Conservation (phyloP, 2,329 filamentous ascomycete genomes). For the Fusarium denticulatum region DNA sequence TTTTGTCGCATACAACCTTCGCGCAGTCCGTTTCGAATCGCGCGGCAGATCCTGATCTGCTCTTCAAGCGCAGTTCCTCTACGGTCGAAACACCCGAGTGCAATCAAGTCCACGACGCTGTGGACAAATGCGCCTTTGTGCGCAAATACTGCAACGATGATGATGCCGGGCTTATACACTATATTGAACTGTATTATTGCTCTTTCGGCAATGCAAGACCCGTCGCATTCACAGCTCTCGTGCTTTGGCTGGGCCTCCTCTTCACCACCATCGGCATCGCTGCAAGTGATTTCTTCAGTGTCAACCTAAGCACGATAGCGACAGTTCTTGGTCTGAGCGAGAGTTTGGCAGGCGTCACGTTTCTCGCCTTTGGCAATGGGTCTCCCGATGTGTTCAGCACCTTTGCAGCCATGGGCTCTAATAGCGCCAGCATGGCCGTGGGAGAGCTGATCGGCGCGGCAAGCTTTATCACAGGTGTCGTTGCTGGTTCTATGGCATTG, state of each 20-base stretch:
- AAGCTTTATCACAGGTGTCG: slow-evolving; percentile 94
- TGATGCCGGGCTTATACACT: slow-evolving; percentile 88
- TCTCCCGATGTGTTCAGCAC: slow-evolving; percentile 99
- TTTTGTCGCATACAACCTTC: slow-evolving; percentile 47
- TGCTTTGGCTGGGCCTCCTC: slow-evolving; percentile 85
- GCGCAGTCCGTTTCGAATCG: slow-evolving; percentile 16
- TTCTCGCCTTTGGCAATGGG: slow-evolving; percentile 96
- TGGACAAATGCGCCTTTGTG: slow-evolving; percentile 89
- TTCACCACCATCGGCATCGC: slow-evolving; percentile 98
- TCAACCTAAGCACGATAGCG: slow-evolving; percentile 94
- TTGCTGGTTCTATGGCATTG: slow-evolving; percentile 95
- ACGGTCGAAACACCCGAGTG: slow-evolving; percentile 65
- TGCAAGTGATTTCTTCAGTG: slow-evolving; percentile 97
- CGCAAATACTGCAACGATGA: slow-evolving; percentile 84
- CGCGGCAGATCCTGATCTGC: slow-evolving; percentile 11
- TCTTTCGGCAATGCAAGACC: slow-evolving; percentile 72
- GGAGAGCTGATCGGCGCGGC: slow-evolving; percentile 96
- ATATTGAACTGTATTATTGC: slow-evolving; percentile 93
- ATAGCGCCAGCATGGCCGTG: slow-evolving; percentile 95
- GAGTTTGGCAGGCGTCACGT: slow-evolving; percentile 94
- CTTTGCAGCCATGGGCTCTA: slow-evolving; percentile 96
- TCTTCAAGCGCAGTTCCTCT: slow-evolving; percentile 42
- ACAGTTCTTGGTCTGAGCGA: slow-evolving; percentile 91
- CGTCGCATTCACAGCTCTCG: slow-evolving; percentile 80
- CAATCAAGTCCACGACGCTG: slow-evolving; percentile 77